Base-by-base conservation (phyloP, 345 rosid species). In the Brassica carinata region DNA sequence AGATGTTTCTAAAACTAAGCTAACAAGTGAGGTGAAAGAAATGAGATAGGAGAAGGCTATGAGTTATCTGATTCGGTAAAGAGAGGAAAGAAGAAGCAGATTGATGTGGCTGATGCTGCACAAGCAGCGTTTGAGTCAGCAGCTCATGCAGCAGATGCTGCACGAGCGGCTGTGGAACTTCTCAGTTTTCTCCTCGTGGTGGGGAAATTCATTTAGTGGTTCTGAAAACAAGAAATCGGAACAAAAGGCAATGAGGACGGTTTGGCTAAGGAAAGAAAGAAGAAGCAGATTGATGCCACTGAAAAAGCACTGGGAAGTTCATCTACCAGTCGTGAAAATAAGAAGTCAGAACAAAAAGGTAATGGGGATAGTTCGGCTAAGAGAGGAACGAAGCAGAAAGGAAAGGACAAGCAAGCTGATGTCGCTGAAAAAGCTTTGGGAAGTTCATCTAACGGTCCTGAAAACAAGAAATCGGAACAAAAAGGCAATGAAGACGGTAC, bases 131-230 rank as follows among this genome's bases (percentile, higher is more conserved):
- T n/a, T n/a, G n/a, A n/a, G n/a, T 87, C 97, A 0, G 98, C 99
- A 19, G 94, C 90, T 67, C 72, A 87, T 72, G 99, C 97, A 1
- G 99, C 99, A 34, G 90, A 53, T 19, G 98, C 99, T 11, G 99
- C 99, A 71, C 88, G 89, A 83, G 99, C 93, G 0, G 99, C 98
- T 2, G 92, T 95, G 45, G 98, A 90, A 75, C 99, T 78, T 91
- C 94, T 19, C 90, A 93, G 82, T 81, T 87, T 63, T 82, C 84
- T 18, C 77, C 84, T 69, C 84, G 78, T 59, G 87, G 48, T 5
- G 31, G 65, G n/a, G 63, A 0, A 23, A 15, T 10, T 48, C 62
- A 14, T 14, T 11, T 30, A 64, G 15, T 0, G 38, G 11, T 72
- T 43, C 67, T 5, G 19, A 2, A 19, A 31, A 61, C 36, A 73